Percentiles rank a stretch among this genome's conserved stretches.
Evolutionary conservation across 345 rosid genomes (phyloP).

Genomic region (Bretschneidera sinensis): DNA sequence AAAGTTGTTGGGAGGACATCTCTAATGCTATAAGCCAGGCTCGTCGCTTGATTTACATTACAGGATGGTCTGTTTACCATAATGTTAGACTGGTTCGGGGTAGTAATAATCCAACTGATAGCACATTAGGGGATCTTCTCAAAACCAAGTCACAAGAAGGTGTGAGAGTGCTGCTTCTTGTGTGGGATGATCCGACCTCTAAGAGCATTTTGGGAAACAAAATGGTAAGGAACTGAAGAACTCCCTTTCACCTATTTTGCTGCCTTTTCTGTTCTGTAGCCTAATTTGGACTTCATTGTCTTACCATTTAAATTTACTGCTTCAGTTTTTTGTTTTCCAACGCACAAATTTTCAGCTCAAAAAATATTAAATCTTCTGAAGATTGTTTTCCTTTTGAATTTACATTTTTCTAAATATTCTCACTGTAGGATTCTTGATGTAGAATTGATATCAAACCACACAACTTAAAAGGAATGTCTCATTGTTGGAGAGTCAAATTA

Average conservation of each 20-base stretch:
- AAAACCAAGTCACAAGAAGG: constrained; percentile 92
- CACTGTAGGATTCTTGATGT: constrained; percentile 7
- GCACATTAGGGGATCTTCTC: constrained; percentile 70
- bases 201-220: constrained; percentile 59
- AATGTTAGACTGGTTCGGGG: constrained; percentile 58
- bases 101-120: constrained; percentile 26
- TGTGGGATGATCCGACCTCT: constrained; percentile 98
- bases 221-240: constrained; percentile 43
- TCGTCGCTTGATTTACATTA: constrained; percentile 68
- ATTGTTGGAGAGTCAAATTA: constrained; percentile 11
- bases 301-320: neutral
- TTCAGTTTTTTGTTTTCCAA: neutral
- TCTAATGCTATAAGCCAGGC: constrained; percentile 74
- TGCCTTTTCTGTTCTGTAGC: neutral
- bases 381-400: neutral
- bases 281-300: constrained; percentile 3
- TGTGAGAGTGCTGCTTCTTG: constrained; percentile 83
- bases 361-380: neutral
- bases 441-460: constrained; percentile 6
- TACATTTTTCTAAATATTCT: neutral
- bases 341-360: neutral
- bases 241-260: neutral
- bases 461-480: constrained; percentile 7
- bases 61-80: constrained; percentile 91
- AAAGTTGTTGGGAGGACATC: constrained; percentile 77